Conservation (phyloP, 2,329 filamentous ascomycete genomes). For the Ophiocordyceps camponoti-leonardi region DNA sequence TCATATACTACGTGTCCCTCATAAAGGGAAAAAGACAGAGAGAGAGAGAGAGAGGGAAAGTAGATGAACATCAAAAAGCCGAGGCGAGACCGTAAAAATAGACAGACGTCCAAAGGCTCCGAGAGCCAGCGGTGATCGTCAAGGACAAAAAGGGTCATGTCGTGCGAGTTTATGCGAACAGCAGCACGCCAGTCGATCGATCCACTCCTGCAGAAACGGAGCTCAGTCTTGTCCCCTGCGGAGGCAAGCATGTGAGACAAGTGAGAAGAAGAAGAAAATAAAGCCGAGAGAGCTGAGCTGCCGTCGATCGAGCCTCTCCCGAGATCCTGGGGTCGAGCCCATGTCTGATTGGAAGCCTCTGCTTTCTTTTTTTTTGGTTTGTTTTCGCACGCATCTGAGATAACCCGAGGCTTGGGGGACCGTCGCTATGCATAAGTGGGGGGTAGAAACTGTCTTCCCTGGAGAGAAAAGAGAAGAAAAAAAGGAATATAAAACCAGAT, state of each 20-base stretch:
- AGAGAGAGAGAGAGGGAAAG: no score
- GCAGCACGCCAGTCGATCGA: no score
- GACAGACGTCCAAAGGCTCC: no score
- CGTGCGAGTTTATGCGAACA: no score
- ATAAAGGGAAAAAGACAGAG: not conserved
- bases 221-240: not conserved
- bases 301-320: not conserved
- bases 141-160: no score
- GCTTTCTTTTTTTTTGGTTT: not conserved
- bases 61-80: no score
- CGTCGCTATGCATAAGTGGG: constrained; percentile 17
- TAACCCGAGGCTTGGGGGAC: constrained; percentile 9
- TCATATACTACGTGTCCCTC: not conserved
- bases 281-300: not conserved
- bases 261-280: no score
- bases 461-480: not conserved
- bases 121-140: not conserved
- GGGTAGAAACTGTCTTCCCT: not conserved
- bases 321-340: no score
- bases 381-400: no score
- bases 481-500: constrained; percentile 10
- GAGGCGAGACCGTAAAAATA: no score
- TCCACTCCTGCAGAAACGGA: no score
- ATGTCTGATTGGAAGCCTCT: not conserved
- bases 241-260: not conserved